Conservation (phyloP, 2,329 filamentous ascomycete genomes). For the Pseudogymnoascus sp. region DNA sequence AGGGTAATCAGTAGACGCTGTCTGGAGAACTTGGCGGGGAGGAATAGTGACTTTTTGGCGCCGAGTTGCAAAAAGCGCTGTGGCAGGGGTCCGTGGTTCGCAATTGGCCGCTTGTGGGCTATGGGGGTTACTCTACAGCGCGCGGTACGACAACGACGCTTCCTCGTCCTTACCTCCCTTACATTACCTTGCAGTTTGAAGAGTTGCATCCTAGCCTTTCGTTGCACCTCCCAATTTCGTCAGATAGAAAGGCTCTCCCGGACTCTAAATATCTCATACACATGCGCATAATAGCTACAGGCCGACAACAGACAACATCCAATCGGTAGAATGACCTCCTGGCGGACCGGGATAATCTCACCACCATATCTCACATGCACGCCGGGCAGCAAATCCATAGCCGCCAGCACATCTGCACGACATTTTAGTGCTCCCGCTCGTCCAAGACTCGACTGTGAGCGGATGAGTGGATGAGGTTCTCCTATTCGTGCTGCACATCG, state of each 20-base stretch:
- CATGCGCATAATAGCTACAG: not conserved
- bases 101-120: not conserved
- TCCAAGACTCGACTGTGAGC: not conserved
- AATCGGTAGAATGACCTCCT: not conserved
- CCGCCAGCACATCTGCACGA: constrained; percentile 9
- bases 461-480: not conserved
- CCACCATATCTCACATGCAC: constrained; percentile 1
- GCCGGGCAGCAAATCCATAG: not conserved
- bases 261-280: constrained; percentile 8
- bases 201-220: constrained; percentile 26
- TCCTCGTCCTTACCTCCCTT: constrained; percentile 13
- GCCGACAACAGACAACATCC: not conserved
- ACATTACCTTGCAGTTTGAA: constrained; percentile 23
- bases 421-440: constrained; percentile 9
- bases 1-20: constrained; percentile 36
- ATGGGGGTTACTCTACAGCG: constrained; percentile 7
- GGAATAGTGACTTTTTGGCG: not conserved
- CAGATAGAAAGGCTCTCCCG: not conserved
- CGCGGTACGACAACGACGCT: constrained; percentile 11
- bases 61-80: not conserved
- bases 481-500: constrained; percentile 5
- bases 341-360: not conserved
- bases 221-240: constrained; percentile 11
- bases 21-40: constrained; percentile 36
- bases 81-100: not conserved